These are phyloP conservation scores for Trypethelium eluteriae DNA, from an alignment of 495 filamentous ascomycete species.

Conservation along the genomic window DNA sequence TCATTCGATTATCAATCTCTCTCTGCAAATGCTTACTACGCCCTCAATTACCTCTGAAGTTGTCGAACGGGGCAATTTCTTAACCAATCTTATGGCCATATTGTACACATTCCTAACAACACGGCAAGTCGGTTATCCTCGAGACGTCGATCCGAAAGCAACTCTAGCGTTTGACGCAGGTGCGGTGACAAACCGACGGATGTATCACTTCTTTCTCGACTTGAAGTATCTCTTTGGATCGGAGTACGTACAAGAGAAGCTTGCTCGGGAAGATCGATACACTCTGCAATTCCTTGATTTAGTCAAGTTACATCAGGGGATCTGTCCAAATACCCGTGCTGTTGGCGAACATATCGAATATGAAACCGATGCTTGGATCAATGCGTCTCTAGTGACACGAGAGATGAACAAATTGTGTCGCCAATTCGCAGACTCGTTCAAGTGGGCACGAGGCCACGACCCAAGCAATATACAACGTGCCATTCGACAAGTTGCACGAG, in stretches of 20 bases:
- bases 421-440: conserved; percentile 81
- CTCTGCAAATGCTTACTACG: conserved; percentile 90
- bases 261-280: conserved; percentile 77
- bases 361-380: conserved; percentile 97
- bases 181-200: conserved; percentile 83
- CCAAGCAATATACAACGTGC: conserved; percentile 54
- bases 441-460: conserved; percentile 49
- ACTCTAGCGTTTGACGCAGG: conserved; percentile 88
- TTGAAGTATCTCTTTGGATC: conserved; percentile 82
- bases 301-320: conserved; percentile 90
- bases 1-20: conserved; percentile 96
- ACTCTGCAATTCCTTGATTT: conserved; percentile 90
- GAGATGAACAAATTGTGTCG: conserved; percentile 90
- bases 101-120: conserved; percentile 96
- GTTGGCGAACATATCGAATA: conserved; percentile 96
- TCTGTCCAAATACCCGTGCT: conserved; percentile 86
- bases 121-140: conserved; percentile 85
- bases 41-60: conserved; percentile 93
- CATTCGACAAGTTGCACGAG: conserved; percentile 67
- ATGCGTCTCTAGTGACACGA: conserved; percentile 82
- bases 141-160: conserved; percentile 72
- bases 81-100: conserved; percentile 90
- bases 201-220: conserved; percentile 96
- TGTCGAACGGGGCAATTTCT: conserved; percentile 89
- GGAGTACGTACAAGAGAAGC: conserved; percentile 72